Conservation (phyloP, 306 rosid genomes). For the Rosa rugosa region DNA sequence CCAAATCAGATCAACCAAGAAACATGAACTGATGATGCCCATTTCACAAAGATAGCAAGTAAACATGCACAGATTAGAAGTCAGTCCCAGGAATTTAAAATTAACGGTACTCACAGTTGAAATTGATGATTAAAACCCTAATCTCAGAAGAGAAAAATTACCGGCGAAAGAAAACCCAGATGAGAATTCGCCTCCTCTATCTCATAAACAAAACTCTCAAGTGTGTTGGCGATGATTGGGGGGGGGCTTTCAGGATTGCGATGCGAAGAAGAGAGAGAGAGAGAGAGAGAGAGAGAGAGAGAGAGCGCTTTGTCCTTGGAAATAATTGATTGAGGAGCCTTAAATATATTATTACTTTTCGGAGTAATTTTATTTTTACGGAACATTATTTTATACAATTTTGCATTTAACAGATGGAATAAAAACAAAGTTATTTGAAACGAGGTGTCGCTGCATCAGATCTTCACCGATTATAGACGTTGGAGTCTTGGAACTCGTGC, state of each 20-base stretch:
- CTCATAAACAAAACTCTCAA: background rate
- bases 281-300: too few species aligned
- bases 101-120: background rate
- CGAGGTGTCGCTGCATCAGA: constrained; percentile 19
- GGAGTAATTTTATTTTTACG: background rate
- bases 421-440: background rate
- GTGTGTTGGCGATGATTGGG: background rate
- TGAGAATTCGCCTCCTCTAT: background rate
- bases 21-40: constrained; percentile 19
- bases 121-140: background rate
- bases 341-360: too few species aligned
- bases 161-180: background rate
- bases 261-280: background rate
- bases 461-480: constrained; percentile 13
- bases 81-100: background rate
- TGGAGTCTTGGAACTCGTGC: constrained; percentile 6
- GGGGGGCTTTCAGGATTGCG: background rate
- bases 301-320: too few species aligned
- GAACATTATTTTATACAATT: background rate
- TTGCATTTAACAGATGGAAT: background rate
- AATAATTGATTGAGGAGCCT: background rate
- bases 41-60: constrained; percentile 30
- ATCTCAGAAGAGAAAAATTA: background rate
- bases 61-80: background rate
- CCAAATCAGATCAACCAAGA: constrained; percentile 22